A percentile compares a stretch with the other conserved stretches of the same genome.
Conservation (phyloP, 2,329 filamentous ascomycete species). For the Xylaria sp. region DNA sequence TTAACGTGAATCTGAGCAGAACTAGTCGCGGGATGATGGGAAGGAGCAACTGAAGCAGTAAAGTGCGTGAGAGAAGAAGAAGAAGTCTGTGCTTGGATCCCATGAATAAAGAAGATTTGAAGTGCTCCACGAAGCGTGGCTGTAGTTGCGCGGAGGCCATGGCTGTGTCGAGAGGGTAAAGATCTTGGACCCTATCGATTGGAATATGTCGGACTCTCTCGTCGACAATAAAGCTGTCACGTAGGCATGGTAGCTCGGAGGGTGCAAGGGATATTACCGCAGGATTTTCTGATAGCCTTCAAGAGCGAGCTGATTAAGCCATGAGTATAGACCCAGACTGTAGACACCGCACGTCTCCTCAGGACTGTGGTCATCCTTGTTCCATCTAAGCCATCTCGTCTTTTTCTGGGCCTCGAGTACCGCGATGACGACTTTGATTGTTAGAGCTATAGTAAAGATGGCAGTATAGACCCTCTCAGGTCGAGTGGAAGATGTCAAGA, state of each 20-base stretch:
- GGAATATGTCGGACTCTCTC: background rate
- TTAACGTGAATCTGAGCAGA: conserved; percentile 41
- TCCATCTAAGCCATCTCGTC: background rate
- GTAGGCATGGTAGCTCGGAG: background rate
- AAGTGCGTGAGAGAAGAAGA: conserved; percentile 19
- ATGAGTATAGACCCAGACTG: background rate
- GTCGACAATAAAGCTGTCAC: background rate
- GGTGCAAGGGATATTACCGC: conserved; percentile 12
- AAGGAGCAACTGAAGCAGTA: conserved; percentile 31
- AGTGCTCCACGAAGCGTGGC: conserved; percentile 24
- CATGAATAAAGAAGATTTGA: conserved; percentile 11
- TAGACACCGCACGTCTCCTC: background rate
- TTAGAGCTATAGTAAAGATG: conserved; percentile 28
- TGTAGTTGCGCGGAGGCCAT: conserved; percentile 6
- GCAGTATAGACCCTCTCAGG: background rate
- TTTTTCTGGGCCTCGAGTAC: background rate
- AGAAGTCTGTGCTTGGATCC: conserved; percentile 23
- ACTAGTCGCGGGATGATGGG: conserved; percentile 38
- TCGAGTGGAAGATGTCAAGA: no score
- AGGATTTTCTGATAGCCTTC: conserved; percentile 45
- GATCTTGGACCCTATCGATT: background rate
- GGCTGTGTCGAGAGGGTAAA: background rate
- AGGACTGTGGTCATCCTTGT: background rate
- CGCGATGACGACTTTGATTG: conserved; percentile 21
- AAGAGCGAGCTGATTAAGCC: conserved; percentile 35